Evolutionary conservation across 192 early-diverging fungal genomes (phyloP).

Genomic region (Ambispora gerdemannii): DNA sequence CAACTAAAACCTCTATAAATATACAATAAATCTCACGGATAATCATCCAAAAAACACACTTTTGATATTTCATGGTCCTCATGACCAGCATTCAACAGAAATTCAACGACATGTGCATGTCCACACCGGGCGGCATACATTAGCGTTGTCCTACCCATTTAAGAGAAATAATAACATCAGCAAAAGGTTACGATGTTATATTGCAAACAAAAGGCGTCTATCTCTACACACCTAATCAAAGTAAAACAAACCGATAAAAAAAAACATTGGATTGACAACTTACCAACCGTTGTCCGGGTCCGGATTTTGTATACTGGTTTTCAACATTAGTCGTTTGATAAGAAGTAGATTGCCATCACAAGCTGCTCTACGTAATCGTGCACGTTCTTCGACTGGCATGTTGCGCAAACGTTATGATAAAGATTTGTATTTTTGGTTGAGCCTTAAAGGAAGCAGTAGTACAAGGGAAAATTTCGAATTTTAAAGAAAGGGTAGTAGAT

Average conservation of each 20-base stretch:
- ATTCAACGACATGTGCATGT: constrained; percentile 18
- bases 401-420: too few relatives aligned
- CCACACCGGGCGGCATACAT: constrained; percentile 24
- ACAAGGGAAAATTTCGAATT: too few relatives aligned
- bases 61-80: constrained; percentile 17
- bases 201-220: too few relatives aligned
- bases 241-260: neutral
- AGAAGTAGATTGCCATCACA: constrained; percentile 22
- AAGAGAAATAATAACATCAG: too few relatives aligned
- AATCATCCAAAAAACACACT: constrained; percentile 2
- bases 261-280: neutral
- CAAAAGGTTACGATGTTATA: too few relatives aligned
- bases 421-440: too few relatives aligned
- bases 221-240: too few relatives aligned
- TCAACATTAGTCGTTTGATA: constrained; percentile 15
- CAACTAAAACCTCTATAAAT: neutral
- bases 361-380: constrained; percentile 17
- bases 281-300: constrained; percentile 29
- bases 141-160: constrained; percentile 21
- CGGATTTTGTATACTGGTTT: constrained; percentile 25
- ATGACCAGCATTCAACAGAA: constrained; percentile 9
- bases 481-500: too few relatives aligned
- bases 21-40: too few relatives aligned
- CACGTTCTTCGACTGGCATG: constrained; percentile 27
- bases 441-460: too few relatives aligned